phyloP scores from a whole-genome alignment of 306 rosid species.

The Sechiopsis laciniata region DNA sequence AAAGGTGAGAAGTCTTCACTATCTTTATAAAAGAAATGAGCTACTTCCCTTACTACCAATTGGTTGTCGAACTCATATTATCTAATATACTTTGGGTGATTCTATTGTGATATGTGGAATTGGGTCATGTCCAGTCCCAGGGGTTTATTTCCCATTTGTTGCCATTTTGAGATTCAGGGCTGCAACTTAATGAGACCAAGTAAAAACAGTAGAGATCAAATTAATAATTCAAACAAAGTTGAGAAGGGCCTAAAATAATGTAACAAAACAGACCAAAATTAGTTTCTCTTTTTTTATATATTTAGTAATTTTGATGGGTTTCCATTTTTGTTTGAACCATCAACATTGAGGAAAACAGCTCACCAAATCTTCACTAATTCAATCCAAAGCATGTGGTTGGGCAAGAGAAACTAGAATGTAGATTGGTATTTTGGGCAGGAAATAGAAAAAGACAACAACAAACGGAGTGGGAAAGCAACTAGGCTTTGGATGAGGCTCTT shows the following conservation, averaged over 20 bases:
- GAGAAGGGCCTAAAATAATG: not conserved
- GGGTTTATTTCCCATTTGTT: no score
- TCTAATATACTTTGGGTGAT: no score
- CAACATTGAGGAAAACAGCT: slow-evolving; percentile 10
- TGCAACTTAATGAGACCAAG: no score
- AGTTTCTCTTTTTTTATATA: not conserved
- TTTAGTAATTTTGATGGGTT: not conserved
- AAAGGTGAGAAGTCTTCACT: no score
- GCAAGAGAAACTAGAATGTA: not conserved
- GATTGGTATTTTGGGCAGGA: slow-evolving; percentile 3
- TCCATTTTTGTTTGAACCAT: not conserved
- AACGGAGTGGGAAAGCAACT: not conserved
- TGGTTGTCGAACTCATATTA: no score
- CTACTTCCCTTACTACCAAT: no score
- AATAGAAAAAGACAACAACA: not conserved
- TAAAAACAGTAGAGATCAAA: not conserved
- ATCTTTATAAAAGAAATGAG: no score
- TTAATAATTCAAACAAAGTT: not conserved
- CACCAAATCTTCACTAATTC: not conserved
- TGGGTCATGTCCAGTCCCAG: no score
- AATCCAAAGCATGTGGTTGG: not conserved
- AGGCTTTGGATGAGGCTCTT: not conserved
- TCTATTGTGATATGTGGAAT: no score
- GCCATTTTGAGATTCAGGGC: no score
- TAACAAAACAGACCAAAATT: not conserved